A percentile compares a stretch with the other conserved stretches of the same genome.
Evolutionary conservation across 306 rosid species (phyloP).

Genomic region (Quercus glauca): DNA sequence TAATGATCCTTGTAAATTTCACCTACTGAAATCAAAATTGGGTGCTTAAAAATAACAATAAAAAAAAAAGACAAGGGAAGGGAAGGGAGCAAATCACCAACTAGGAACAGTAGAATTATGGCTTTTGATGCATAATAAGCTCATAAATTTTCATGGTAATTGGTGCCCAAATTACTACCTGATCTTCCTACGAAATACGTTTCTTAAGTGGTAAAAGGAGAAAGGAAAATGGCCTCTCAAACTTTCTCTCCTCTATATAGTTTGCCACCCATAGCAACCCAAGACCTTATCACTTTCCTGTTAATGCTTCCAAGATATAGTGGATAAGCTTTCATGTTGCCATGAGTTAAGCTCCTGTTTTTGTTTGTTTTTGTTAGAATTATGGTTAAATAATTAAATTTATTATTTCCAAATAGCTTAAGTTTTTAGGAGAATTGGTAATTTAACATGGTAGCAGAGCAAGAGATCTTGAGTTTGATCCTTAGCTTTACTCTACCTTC

Average conservation of each 20-base stretch:
- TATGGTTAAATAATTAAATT: too few relatives aligned
- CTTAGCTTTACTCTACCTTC: too few relatives aligned
- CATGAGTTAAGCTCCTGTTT: neutral
- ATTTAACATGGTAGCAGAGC: too few relatives aligned
- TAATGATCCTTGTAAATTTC: neutral
- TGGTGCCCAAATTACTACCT: neutral
- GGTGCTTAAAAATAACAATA: neutral
- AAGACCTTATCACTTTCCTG: neutral
- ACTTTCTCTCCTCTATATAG: neutral
- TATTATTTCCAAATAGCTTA: too few relatives aligned
- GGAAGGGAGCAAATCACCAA: neutral
- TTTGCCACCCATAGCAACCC: too few relatives aligned
- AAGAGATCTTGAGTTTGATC: too few relatives aligned
- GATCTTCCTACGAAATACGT: neutral
- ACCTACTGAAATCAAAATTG: neutral
- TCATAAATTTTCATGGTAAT: neutral
- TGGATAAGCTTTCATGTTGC: neutral
- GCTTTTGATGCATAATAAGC: neutral
- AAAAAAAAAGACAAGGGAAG: neutral
- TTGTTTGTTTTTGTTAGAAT: neutral
- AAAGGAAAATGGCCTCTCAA: neutral
- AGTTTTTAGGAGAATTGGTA: too few relatives aligned
- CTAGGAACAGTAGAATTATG: neutral
- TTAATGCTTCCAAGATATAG: neutral
- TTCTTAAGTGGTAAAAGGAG: neutral